Percentiles rank a stretch among this genome's conserved stretches.
These are phyloP conservation scores for Pseudogymnoascus sp. DNA, from an alignment of 2,329 filamentous ascomycete species.

Conservation along the genomic window DNA sequence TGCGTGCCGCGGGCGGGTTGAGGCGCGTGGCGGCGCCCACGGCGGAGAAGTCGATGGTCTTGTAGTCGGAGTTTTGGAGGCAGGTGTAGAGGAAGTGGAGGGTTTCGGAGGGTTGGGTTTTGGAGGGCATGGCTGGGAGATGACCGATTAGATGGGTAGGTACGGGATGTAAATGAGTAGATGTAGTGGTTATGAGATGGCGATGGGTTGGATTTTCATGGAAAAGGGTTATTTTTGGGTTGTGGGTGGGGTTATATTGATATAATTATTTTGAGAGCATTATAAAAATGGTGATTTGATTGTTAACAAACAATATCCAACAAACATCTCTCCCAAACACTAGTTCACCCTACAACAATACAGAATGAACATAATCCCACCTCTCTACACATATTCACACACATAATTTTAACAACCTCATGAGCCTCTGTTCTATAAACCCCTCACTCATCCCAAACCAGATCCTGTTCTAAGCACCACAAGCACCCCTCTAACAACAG, in stretches of 20 bases:
- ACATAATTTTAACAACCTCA: background rate
- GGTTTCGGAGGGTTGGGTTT: constrained; percentile 31
- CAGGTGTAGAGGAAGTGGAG: constrained; percentile 35
- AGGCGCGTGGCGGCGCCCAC: constrained; percentile 28
- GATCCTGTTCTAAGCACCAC: too few species aligned
- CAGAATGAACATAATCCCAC: background rate
- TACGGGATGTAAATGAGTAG: too few species aligned
- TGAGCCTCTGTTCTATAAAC: background rate
- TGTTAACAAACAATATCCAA: background rate
- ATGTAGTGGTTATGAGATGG: too few species aligned
- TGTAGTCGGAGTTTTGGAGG: constrained; percentile 31
- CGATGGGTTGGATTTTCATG: too few species aligned
- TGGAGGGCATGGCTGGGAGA: constrained; percentile 35
- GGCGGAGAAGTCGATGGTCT: constrained; percentile 32
- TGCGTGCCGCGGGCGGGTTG: constrained; percentile 31
- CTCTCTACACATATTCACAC: background rate
- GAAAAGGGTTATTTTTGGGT: too few species aligned
- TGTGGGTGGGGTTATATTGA: background rate
- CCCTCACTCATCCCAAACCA: too few species aligned
- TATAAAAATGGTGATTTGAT: background rate
- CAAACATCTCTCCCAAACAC: background rate
- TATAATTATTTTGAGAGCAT: background rate
- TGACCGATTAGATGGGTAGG: too few species aligned
- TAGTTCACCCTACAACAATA: background rate
- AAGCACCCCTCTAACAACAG: too few species aligned